Evolutionary conservation across 1,284 basidiomycete species (phyloP), one percentile per base, ranked within the genome.

Genomic region (Fomitopsis betulina): DNA sequence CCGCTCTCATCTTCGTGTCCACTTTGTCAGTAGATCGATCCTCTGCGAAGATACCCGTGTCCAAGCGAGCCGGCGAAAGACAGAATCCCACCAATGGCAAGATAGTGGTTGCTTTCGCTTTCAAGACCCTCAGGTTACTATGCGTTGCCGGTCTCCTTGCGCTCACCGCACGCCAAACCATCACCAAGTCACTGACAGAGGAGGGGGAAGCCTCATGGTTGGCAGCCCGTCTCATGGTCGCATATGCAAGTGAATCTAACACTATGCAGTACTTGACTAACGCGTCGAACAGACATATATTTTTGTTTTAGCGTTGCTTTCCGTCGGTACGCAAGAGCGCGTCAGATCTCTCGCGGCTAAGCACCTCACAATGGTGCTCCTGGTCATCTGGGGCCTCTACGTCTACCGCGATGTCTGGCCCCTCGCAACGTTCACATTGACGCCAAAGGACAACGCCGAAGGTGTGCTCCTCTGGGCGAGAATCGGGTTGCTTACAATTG

Each of bases 301-400:
- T 19, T 39, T 37, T n/a, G 1, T 58, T 5, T 39, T 58, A 5
- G 52, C 50, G 30, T 39, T 54, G 15, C 51, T 53, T 1, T 53
- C 56, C 43, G 23, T 58, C 25, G 27, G n/a, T 2, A n/a, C 19
- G n/a, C 17, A 5, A n/a, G 30, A 53, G 3, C 32, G 43, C 27
- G 33, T 37, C 23, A 55, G 55, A 50, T 10, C 32, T 9, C 19
- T 51, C n/a, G 56, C 54, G 1, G 52, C 45, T 9, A 33, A 30
- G 8, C 64, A 66, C 47, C 55, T 63, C 19, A 45, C 49, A 23
- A 40, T 57, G 3, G 32, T 65, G 5, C 55, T 67, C 23, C 64
- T 80, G 5, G 60, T 68, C 7, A 67, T 79, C n/a, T 75, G 77
- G 61, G 57, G 70, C 55, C 73, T 85, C 9, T 87, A 81, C 66